These are phyloP conservation scores for Taxawa tesnikishii DNA, from an alignment of 2,329 filamentous ascomycete species.

Conservation along the genomic window DNA sequence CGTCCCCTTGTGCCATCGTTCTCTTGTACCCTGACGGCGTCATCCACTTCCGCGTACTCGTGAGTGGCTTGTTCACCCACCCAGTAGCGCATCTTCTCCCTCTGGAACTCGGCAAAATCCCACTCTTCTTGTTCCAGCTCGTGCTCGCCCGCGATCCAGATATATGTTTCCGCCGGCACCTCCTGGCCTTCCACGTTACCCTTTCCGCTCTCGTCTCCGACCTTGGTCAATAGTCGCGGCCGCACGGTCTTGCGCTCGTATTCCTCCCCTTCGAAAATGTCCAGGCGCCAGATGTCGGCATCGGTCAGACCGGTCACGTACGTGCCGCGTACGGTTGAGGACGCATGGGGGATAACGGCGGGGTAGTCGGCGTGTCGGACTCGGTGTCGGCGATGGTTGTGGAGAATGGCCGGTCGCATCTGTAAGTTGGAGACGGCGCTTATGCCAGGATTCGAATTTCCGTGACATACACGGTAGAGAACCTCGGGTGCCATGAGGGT, in stretches of 20 bases:
- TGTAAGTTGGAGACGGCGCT: slow-evolving; percentile 37
- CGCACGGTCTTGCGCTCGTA: slow-evolving; percentile 46
- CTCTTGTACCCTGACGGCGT: slow-evolving; percentile 23
- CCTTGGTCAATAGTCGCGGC: slow-evolving; percentile 11
- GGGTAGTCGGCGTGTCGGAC: slow-evolving; percentile 68
- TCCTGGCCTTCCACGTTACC: slow-evolving; percentile 25
- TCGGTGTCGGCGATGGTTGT: slow-evolving; percentile 57
- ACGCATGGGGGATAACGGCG: slow-evolving; percentile 45
- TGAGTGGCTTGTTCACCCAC: slow-evolving; percentile 18
- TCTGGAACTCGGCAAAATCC: slow-evolving; percentile 76
- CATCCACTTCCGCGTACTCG: slow-evolving; percentile 28
- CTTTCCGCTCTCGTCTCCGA: slow-evolving; percentile 14
- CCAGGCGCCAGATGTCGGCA: slow-evolving; percentile 61
- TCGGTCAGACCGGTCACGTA: slow-evolving; percentile 68
- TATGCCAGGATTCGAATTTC: slow-evolving; percentile 37
- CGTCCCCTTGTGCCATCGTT: slow-evolving; percentile 33
- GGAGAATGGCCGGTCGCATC: slow-evolving; percentile 64
- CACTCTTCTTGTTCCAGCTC: slow-evolving; percentile 64
- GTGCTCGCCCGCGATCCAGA: slow-evolving; percentile 35
- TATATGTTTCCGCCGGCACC: slow-evolving; percentile 34
- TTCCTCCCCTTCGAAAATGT: slow-evolving; percentile 69
- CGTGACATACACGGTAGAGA: slow-evolving; percentile 75
- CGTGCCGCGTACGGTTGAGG: slow-evolving; percentile 53
- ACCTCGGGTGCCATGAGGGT: slow-evolving; percentile 75
- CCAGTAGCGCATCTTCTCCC: slow-evolving; percentile 58